Evolutionary conservation across 108 stramenopile genomes (phyloP).

Genomic region (Cyclotella atomus): DNA sequence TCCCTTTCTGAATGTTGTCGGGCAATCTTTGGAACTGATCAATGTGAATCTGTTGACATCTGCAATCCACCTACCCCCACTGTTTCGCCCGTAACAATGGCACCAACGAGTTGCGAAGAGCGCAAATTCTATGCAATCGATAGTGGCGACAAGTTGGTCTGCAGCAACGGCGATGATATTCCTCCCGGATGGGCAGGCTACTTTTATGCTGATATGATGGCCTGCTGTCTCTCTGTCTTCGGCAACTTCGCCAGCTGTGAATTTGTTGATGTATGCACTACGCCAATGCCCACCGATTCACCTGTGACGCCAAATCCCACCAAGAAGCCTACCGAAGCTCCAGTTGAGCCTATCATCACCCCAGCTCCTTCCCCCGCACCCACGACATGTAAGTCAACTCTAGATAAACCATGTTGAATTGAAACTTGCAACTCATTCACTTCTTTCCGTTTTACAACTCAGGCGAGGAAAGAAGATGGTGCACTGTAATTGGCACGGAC

Average conservation of each 20-base stretch:
- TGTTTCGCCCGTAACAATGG: background rate
- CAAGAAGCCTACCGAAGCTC: background rate
- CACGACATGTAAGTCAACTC: background rate
- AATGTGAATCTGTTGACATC: constrained; percentile 8
- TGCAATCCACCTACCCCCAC: background rate
- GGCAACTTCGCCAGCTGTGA: too few species aligned
- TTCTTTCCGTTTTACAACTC: too few species aligned
- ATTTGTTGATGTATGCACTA: too few species aligned
- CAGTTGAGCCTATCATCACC: background rate
- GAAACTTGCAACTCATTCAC: too few species aligned
- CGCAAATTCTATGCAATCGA: constrained; percentile 4
- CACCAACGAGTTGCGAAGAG: constrained; percentile 1
- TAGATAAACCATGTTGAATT: too few species aligned
- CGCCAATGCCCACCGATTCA: background rate
- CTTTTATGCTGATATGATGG: too few species aligned
- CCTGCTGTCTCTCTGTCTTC: too few species aligned
- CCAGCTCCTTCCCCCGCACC: background rate
- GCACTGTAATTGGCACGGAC: background rate
- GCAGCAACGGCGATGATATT: background rate
- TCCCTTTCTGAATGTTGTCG: constrained; percentile 2
- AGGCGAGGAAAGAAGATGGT: background rate
- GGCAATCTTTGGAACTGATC: constrained; percentile 1
- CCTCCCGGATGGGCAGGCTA: background rate
- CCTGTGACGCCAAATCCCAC: background rate
- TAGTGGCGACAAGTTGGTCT: background rate